phyloP scores from a whole-genome alignment of 2,329 filamentous ascomycete species.

The Fusarium pseudocircinatum region DNA sequence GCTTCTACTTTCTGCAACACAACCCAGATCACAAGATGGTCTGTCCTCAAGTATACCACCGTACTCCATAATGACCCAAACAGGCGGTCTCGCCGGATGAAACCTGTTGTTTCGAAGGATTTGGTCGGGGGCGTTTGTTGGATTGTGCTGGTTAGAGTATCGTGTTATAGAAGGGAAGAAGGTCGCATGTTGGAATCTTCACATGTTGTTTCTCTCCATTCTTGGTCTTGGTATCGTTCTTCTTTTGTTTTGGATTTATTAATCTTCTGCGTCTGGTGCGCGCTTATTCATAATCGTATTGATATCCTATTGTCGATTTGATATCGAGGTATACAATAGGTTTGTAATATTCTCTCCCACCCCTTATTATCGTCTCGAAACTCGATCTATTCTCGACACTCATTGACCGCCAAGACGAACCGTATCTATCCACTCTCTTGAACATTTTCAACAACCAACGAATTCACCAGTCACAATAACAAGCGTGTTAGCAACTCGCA shows the following conservation, averaged over 20 bases:
- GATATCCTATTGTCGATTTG: neutral
- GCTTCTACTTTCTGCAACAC: neutral
- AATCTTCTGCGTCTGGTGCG: neutral
- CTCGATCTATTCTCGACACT: neutral
- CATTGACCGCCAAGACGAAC: neutral
- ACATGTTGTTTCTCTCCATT: neutral
- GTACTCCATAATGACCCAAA: neutral
- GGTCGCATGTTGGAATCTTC: neutral
- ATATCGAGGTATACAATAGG: neutral
- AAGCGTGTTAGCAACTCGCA: neutral
- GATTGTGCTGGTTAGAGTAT: conserved; percentile 7
- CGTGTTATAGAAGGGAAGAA: neutral
- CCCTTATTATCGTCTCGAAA: neutral
- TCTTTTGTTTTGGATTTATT: neutral
- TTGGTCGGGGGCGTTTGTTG: conserved; percentile 1
- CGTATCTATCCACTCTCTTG: neutral
- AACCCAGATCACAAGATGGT: conserved; percentile 12
- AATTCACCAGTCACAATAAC: neutral
- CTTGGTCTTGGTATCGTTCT: neutral
- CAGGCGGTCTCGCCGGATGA: neutral
- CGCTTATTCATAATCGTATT: neutral
- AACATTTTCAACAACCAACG: neutral
- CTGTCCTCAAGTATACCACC: neutral
- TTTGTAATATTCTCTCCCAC: neutral
- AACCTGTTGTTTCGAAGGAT: conserved; percentile 6